Evolutionary conservation across 345 rosid species (phyloP).

Genomic region (Linum lewisii): DNA sequence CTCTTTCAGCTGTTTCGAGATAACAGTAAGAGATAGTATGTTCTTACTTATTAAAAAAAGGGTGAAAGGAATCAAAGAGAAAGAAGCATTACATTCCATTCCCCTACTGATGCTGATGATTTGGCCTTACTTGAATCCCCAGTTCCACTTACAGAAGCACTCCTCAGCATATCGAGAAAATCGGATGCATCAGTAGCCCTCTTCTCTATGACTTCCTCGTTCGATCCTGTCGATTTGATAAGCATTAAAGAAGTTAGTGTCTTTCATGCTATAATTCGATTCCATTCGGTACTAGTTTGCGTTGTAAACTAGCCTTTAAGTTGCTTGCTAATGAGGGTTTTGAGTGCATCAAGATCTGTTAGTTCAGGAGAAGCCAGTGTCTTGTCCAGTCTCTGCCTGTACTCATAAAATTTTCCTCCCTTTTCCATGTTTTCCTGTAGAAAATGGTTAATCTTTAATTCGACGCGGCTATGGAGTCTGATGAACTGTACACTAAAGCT

Average conservation of each 20-base stretch:
- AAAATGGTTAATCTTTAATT: too few species aligned
- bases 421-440: slow-evolving; percentile 42
- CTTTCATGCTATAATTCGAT: background rate
- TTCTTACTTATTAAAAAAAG: background rate
- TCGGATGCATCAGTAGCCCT: slow-evolving; percentile 50
- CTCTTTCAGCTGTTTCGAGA: slow-evolving; percentile 48
- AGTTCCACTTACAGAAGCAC: slow-evolving; percentile 44
- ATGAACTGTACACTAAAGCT: too few species aligned
- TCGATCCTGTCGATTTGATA: slow-evolving; percentile 33
- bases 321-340: slow-evolving; percentile 49
- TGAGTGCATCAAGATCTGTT: slow-evolving; percentile 39
- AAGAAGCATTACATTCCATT: slow-evolving; percentile 60
- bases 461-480: too few species aligned
- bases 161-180: slow-evolving; percentile 81
- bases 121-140: slow-evolving; percentile 30
- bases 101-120: slow-evolving; percentile 28
- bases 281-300: background rate
- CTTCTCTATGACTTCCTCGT: slow-evolving; percentile 39
- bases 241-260: slow-evolving; percentile 6
- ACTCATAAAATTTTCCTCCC: slow-evolving; percentile 38
- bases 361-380: slow-evolving; percentile 64
- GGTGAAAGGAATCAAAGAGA: background rate
- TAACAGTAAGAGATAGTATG: too few species aligned
- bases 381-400: slow-evolving; percentile 66
- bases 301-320: slow-evolving; percentile 39